Conservation (phyloP, 164 flowering plant species). For the Sextonia rubra region DNA sequence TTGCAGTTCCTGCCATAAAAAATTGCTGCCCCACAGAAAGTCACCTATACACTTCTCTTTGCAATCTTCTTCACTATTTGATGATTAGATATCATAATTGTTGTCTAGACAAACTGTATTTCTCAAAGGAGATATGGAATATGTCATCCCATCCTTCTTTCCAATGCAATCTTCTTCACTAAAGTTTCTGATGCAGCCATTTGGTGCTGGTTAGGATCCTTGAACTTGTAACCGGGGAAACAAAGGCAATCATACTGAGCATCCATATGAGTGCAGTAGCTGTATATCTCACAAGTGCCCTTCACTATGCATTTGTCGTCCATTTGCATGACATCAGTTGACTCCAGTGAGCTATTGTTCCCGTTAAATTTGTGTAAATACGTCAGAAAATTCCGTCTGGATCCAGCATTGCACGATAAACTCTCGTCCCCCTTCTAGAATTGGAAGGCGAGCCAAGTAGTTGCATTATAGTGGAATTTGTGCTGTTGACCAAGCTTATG, state of each 20-base stretch:
- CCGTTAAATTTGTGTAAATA: not conserved
- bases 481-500: constrained; percentile 2
- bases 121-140: not conserved
- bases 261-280: not conserved
- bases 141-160: not conserved
- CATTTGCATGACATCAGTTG: not conserved
- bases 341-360: not conserved
- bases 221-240: not conserved
- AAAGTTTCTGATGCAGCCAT: not conserved
- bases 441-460: not conserved
- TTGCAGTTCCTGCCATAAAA: constrained; percentile 7
- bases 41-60: not conserved
- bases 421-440: not conserved
- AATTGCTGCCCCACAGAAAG: not conserved
- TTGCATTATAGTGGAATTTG: not conserved
- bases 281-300: constrained; percentile 2
- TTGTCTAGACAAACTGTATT: not conserved
- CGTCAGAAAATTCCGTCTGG: constrained; percentile 9
- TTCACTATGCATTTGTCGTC: constrained; percentile 9
- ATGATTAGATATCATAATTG: not conserved
- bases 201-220: not conserved
- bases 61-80: not conserved
- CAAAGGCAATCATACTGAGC: not conserved
- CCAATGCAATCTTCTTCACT: not conserved
- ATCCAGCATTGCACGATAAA: constrained; percentile 16